Base-by-base conservation (phyloP, 1,284 basidiomycete genomes). In the Xerocomus nothofagi region DNA sequence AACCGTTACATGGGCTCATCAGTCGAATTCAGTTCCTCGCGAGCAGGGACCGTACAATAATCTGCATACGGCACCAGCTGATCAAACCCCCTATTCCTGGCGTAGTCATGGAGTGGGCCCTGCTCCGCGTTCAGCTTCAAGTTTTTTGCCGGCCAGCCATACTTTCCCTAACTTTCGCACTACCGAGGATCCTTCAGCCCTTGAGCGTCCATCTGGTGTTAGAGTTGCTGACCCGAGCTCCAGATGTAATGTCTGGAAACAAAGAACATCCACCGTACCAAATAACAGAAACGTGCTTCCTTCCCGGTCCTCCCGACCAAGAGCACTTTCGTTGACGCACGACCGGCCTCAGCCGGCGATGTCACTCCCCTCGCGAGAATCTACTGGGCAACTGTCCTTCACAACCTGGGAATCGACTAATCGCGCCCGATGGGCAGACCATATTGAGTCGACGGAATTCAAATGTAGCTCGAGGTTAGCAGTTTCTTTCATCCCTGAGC, bases 1-100 rank as follows among this genome's bases (percentile, higher is more conserved):
- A 9, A 81, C 76, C 1, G 82, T 87, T n/a, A 86, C 84, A 30
- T 90, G 88, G 88, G 84, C 86, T 18, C 87, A 89, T 66, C 81
- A 79, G 53, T 53, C 65, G 56, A 31, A 55, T 51, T 44, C 58
- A 58, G 6, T 57, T 55, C 34, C 60, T 54, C 53, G 53, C 26
- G 53, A 55, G 17, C 44, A 58, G 0, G 63, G 57, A 29, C 20
- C 38, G 21, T 55, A 66, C 39, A 41, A 39, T 37, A 36, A 58
- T 41, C 31, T 48, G 3, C 58, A 57, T n/a, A 44, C 39, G 18
- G 41, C 48, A 10, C 40, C 50, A 27, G 44, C 32, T 15, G 18
- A 42, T 23, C 58, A 33, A 9, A 12, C 50, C 30, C 48, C 51
- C 32, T 51, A 64, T 37, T 53, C 59, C 32, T 69, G 66, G 65